Conservation (phyloP, 192 early-diverging fungal genomes). For the Phycomyces blakesleeanus region DNA sequence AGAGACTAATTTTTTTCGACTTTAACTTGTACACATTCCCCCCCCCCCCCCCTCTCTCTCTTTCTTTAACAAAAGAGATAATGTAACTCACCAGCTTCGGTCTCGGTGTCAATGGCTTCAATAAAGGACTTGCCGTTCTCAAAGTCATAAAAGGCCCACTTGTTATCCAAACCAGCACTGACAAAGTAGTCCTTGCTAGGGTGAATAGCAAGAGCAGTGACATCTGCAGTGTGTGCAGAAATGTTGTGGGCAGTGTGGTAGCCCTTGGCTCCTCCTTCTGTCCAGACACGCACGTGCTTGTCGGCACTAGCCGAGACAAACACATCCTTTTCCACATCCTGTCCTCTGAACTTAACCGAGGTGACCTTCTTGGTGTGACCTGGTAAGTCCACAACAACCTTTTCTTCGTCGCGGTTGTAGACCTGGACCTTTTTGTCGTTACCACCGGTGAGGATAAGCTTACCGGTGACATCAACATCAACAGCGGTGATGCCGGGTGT, state of each 20-base stretch:
- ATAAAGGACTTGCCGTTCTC: slow-evolving; percentile 53
- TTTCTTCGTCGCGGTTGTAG: slow-evolving; percentile 60
- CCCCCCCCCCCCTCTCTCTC: too few relatives aligned
- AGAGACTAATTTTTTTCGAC: too few relatives aligned
- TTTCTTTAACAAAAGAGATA: too few relatives aligned
- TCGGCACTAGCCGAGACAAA: slow-evolving; percentile 77
- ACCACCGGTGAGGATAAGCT: slow-evolving; percentile 73
- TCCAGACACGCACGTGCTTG: slow-evolving; percentile 78
- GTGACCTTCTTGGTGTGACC: slow-evolving; percentile 85
- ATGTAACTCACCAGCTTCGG: slow-evolving; percentile 34
- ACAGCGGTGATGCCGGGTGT: slow-evolving; percentile 62
- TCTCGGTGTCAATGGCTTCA: slow-evolving; percentile 35
- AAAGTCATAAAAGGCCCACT: slow-evolving; percentile 81
- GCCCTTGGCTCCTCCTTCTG: slow-evolving; percentile 36
- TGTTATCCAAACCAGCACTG: slow-evolving; percentile 64
- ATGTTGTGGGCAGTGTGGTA: slow-evolving; percentile 50
- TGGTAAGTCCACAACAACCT: slow-evolving; percentile 65
- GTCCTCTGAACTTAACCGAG: slow-evolving; percentile 61
- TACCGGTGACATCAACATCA: slow-evolving; percentile 53
- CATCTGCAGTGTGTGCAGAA: slow-evolving; percentile 66
- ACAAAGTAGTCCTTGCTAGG: slow-evolving; percentile 80
- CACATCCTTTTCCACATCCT: slow-evolving; percentile 43
- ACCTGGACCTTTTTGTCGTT: slow-evolving; percentile 75
- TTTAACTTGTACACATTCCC: too few relatives aligned
- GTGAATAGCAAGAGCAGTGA: slow-evolving; percentile 74